Evolutionary conservation across 2,329 filamentous ascomycete species (phyloP).

Genomic region (Botrytis fragariae): DNA sequence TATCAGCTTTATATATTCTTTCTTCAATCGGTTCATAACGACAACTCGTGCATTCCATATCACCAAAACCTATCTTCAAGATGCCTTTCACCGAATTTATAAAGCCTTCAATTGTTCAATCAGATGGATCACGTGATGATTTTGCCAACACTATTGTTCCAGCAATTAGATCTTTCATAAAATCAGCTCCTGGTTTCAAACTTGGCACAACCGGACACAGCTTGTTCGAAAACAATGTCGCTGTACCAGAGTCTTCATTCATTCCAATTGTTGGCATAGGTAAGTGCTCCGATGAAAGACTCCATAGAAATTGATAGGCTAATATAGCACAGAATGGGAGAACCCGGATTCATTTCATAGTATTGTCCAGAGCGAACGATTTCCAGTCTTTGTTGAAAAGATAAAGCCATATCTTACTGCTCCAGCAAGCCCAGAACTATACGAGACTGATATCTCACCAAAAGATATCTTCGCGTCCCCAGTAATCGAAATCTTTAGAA

Average conservation of each 20-base stretch:
- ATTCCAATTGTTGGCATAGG: neutral
- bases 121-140: neutral
- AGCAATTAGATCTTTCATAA: neutral
- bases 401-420: neutral
- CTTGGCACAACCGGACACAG: neutral
- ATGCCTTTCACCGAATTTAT: constrained; percentile 10
- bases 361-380: neutral
- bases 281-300: neutral
- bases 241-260: neutral
- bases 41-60: neutral
- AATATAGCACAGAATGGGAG: neutral
- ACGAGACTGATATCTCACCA: neutral
- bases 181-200: neutral
- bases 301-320: neutral
- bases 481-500: constrained; percentile 7
- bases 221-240: neutral
- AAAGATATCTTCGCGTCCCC: constrained; percentile 6
- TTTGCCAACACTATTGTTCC: neutral
- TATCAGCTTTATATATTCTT: neutral
- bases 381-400: neutral
- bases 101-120: neutral
- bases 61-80: neutral
- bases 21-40: neutral
- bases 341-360: neutral
- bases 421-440: neutral